Evolutionary conservation across 495 filamentous ascomycete genomes (phyloP), one percentile per base, ranked within the genome.

Genomic region (Podospora comata): DNA sequence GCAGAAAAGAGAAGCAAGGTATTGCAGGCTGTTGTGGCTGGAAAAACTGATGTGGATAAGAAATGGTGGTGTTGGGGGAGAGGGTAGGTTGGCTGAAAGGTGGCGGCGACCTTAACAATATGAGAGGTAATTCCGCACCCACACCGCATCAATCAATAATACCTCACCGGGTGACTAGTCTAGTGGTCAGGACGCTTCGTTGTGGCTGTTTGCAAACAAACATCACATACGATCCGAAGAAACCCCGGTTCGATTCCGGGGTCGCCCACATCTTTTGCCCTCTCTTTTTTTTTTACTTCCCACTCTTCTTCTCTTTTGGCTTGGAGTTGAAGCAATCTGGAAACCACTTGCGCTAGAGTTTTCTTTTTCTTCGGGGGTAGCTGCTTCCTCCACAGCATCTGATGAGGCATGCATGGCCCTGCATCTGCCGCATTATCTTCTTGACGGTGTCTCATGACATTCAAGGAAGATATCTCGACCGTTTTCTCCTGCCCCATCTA

Each of bases 231-330:
- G 55, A 58, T 58, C 69, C 70, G 70, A 71, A 71, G 66, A 71
- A 71, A 71, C 70, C 70, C 66, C 63, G 66, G 70, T 71, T 71
- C 70, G 70, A 71, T 71, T 71, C 70, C 66, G 63, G 66, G 70
- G 65, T 68, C 70, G 66, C 70, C 66, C 70, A 71, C 11, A 44
- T 23, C 18, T 48, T 63, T 63, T 63, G 1, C 0, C 23, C 23
- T 23, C 23, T 44, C 2, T 11, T 48, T 0, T 18, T 18, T 48
- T 48, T 16, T 16, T 6, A 3, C 39, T 9, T 13, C 39, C 9
- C 39, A 48, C 39, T 16, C 39, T 11, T 48, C 13, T 18, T 6
- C 39, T 16, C 15, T 48, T 48, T 48, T 18, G 39, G 15, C 13
- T 48, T 16, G 7, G 9, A 48, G 13, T 16, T 9, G 9, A 48